phyloP scores from a whole-genome alignment of 129 eudicot species.

The Ambrosia trifida region DNA sequence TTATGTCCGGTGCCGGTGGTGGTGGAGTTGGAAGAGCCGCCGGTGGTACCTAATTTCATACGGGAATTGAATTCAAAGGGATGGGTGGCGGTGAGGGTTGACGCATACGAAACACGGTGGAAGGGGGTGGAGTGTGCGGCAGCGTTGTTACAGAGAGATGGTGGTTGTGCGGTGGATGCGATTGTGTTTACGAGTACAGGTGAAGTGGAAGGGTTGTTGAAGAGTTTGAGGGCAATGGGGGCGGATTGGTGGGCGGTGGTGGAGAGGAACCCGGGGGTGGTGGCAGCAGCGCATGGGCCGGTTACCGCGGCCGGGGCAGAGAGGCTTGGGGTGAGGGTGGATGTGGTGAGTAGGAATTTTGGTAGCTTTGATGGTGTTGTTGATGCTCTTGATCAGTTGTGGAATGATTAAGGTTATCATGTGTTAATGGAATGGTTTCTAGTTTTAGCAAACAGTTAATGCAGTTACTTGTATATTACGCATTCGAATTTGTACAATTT shows the following conservation, averaged over 20 bases:
- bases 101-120: slow-evolving; percentile 87
- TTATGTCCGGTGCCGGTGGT: slow-evolving; percentile 84
- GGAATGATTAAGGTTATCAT: slow-evolving; percentile 18
- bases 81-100: slow-evolving; percentile 66
- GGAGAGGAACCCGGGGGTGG: slow-evolving; percentile 57
- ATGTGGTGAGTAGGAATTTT: slow-evolving; percentile 72
- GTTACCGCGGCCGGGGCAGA: slow-evolving; percentile 91
- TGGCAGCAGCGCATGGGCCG: slow-evolving; percentile 92
- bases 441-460: too few species aligned
- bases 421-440: not conserved
- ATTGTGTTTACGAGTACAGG: slow-evolving; percentile 74
- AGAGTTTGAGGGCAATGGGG: slow-evolving; percentile 71
- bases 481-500: too few species aligned
- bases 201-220: slow-evolving; percentile 88
- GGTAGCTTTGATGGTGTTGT: slow-evolving; percentile 81
- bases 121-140: slow-evolving; percentile 50
- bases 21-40: slow-evolving; percentile 74
- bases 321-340: slow-evolving; percentile 63
- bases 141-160: slow-evolving; percentile 38
- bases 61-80: slow-evolving; percentile 43
- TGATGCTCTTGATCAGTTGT: slow-evolving; percentile 61
- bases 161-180: slow-evolving; percentile 58
- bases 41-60: slow-evolving; percentile 66
- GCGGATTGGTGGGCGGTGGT: slow-evolving; percentile 62
- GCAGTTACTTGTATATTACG: too few species aligned